Conservation (phyloP, 768 basidiomycete genomes). For the Pleurotus djamor region DNA sequence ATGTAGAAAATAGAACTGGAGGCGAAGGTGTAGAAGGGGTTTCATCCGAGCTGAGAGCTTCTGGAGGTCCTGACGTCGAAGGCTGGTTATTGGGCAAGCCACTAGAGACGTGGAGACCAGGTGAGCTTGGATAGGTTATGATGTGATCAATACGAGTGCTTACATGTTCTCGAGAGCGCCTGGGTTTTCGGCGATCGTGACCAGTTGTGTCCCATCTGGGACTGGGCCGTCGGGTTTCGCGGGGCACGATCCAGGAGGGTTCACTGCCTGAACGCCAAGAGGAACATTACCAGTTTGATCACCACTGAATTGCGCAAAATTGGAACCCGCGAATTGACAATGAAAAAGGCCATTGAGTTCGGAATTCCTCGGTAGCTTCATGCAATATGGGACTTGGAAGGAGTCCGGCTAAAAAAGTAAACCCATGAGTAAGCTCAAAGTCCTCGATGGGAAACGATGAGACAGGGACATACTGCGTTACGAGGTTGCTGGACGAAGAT, state of each 20-base stretch:
- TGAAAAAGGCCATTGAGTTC: conserved; percentile 55
- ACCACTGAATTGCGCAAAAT: conserved; percentile 38
- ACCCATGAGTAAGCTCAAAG: background rate
- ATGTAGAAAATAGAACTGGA: too few species aligned
- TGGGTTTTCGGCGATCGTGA: conserved; percentile 33
- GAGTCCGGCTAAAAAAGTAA: conserved; percentile 34
- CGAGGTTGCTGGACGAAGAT: conserved; percentile 50
- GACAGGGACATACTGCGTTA: conserved; percentile 34
- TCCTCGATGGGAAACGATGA: too few species aligned
- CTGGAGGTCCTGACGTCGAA: too few species aligned
- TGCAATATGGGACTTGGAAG: conserved; percentile 47
- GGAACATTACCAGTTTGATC: conserved; percentile 43
- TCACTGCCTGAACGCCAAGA: conserved; percentile 36
- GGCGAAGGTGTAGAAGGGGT: too few species aligned
- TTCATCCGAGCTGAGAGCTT: too few species aligned
- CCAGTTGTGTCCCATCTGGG: conserved; percentile 42
- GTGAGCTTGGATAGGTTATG: background rate
- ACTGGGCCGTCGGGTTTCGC: conserved; percentile 40
- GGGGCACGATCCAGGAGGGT: conserved; percentile 44
- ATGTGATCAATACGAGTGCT: background rate
- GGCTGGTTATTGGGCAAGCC: background rate
- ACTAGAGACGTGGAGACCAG: background rate
- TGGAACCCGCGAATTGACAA: conserved; percentile 43
- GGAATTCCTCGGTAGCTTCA: conserved; percentile 42
- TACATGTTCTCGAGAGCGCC: conserved; percentile 9